Base-by-base conservation (phyloP, 352 stramenopile genomes). In the Aphanomyces invadans region DNA sequence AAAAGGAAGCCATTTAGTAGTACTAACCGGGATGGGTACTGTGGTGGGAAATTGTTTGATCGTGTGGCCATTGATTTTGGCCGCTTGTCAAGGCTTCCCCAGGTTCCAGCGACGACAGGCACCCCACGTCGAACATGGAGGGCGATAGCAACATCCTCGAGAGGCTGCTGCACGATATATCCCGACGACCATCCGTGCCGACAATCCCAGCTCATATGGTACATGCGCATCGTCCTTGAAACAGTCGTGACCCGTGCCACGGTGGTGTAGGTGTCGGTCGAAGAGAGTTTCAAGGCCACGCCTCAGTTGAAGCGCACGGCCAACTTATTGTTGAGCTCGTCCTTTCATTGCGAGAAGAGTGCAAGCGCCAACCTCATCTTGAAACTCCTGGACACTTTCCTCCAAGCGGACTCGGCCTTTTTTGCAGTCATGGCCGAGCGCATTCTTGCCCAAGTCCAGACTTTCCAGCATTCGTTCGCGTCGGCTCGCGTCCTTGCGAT, bases 151-250 rank as follows among this genome's bases (percentile, higher is more conserved):
- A 17, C 12, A 38, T 67, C 33, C 36, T 67, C 23, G 60, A 67
- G 33, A 56, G 54, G 42, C 60, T 67, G 26, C 42, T 67, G 19
- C 38, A 67, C 17, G 60, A 67, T 25, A 67, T 67, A 39, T 60
- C 42, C 60, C 54, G 49, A 17, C 60, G 60, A 26, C 60, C 60
- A 26, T 59, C 42, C 2, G 38, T 44, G n/a, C 26, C 60, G 11
- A 67, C 60, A 31, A 67, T 67, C 42, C 29, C 26, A 44, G 60
- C 60, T 19, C 60, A 67, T 51, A 57, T 67, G 60, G 60, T 67
- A 56, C 36, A 7, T 63, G 15, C 19, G 7, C 19, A 42, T 3
- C 19, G 36, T 51, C 33, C 54, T 31, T 36, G 12, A 38, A 15
- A 33, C 17, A 32, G 21, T 46, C 42, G 36, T 23, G 39, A 26